Percentiles rank a stretch among this genome's conserved stretches.
Conservation (phyloP, 306 rosid species). For the Alnus rubra region DNA sequence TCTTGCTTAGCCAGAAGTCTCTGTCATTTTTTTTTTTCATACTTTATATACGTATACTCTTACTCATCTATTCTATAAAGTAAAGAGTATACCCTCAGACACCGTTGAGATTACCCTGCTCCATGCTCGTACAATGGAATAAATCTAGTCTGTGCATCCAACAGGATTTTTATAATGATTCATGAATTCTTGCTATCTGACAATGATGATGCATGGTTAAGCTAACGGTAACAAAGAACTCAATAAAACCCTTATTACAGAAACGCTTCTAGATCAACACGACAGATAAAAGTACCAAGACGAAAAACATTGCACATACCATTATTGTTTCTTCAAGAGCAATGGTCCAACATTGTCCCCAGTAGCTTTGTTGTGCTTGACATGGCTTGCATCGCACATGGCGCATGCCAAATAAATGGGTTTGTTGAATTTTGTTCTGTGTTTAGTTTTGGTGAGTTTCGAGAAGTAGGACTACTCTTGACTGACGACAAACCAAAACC, state of each 20-base stretch:
- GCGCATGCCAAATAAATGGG: slow-evolving; percentile 80
- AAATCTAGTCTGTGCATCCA: background rate
- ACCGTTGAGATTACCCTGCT: no score
- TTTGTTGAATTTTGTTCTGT: slow-evolving; percentile 26
- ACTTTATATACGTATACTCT: no score
- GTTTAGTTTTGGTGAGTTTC: slow-evolving; percentile 37
- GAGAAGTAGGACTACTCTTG: background rate
- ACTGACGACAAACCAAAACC: slow-evolving; percentile 65
- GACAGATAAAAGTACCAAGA: background rate
- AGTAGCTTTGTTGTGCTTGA: slow-evolving; percentile 83
- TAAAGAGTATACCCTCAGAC: no score
- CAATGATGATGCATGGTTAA: background rate
- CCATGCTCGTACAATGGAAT: no score
- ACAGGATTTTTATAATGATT: background rate
- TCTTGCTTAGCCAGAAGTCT: slow-evolving; percentile 69
- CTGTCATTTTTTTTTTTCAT: no score
- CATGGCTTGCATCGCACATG: slow-evolving; percentile 93
- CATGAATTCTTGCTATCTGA: background rate
- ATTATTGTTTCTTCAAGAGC: slow-evolving; percentile 64
- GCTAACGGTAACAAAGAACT: background rate
- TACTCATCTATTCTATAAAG: no score
- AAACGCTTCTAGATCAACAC: slow-evolving; percentile 9
- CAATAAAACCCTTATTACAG: background rate
- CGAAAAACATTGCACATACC: background rate
- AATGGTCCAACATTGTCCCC: slow-evolving; percentile 95